Conservation (phyloP, 257 asterid genomes). For the Eucommia ulmoides region DNA sequence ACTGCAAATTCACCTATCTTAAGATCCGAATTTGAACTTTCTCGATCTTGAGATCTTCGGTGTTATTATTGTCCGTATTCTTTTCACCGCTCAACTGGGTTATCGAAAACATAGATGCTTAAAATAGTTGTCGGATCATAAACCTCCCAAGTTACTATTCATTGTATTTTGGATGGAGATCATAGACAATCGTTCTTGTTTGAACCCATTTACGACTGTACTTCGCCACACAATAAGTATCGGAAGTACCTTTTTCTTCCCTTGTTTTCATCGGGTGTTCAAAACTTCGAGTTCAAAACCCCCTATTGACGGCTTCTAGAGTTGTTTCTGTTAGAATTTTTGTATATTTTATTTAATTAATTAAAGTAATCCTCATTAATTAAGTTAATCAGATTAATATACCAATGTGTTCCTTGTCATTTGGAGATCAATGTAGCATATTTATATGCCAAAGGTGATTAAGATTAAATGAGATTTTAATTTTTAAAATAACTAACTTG, state of each 20-base stretch:
- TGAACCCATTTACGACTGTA: slow-evolving; percentile 87
- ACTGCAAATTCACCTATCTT: slow-evolving; percentile 83
- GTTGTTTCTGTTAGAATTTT: too few species aligned
- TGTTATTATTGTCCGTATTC: slow-evolving; percentile 31
- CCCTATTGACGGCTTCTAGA: slow-evolving; percentile 79
- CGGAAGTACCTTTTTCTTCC: slow-evolving; percentile 72
- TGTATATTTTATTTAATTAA: too few species aligned
- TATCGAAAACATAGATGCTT: slow-evolving; percentile 80
- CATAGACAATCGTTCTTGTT: slow-evolving; percentile 73
- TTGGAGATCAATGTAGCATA: too few species aligned
- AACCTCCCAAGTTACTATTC: slow-evolving; percentile 94
- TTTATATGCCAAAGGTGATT: too few species aligned
- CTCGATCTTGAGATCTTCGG: slow-evolving; percentile 64
- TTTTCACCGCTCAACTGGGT: slow-evolving; percentile 54
- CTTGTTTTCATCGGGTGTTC: slow-evolving; percentile 78
- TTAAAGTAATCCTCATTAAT: too few species aligned
- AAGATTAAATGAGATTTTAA: too few species aligned
- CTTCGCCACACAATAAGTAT: slow-evolving; percentile 82
- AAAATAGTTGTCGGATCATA: slow-evolving; percentile 84
- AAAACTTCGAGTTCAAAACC: slow-evolving; percentile 61
- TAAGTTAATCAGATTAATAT: too few species aligned
- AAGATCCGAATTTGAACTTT: slow-evolving; percentile 81
- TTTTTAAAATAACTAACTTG: too few species aligned
- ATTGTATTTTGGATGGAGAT: slow-evolving; percentile 61
- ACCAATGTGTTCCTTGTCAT: too few species aligned